Evolutionary conservation across 108 stramenopile species (phyloP).

Genomic region (Mediolabrus comicus): DNA sequence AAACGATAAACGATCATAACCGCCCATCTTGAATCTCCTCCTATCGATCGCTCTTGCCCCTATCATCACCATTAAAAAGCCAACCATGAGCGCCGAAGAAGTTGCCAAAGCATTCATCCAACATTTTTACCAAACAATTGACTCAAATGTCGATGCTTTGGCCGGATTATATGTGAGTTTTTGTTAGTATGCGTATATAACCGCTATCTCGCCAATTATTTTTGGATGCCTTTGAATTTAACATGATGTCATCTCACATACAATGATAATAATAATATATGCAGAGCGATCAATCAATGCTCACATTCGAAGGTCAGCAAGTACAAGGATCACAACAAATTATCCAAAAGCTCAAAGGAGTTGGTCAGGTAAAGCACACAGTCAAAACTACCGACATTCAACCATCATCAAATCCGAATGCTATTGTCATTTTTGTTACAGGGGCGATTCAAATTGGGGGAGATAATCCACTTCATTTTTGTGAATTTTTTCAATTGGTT

Average conservation of each 20-base stretch:
- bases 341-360: conserved; percentile 61
- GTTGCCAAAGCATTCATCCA: conserved; percentile 82
- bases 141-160: conserved; percentile 57
- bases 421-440: conserved; percentile 87
- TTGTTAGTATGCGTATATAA: not conserved
- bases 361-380: conserved; percentile 66
- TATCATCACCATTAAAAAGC: not conserved
- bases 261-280: not conserved
- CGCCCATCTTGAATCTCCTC: too few species aligned
- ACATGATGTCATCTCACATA: too few species aligned
- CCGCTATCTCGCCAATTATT: not conserved
- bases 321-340: conserved; percentile 65
- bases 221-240: not conserved
- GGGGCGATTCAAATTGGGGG: conserved; percentile 79
- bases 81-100: conserved; percentile 85
- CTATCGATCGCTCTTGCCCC: not conserved
- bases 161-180: conserved; percentile 80
- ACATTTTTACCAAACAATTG: conserved; percentile 79
- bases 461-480: conserved; percentile 94
- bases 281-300: conserved; percentile 67
- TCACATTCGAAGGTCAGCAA: conserved; percentile 88
- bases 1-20: too few species aligned
- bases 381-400: conserved; percentile 89
- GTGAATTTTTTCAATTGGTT: conserved; percentile 92
- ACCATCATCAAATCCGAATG: conserved; percentile 58